Base-by-base conservation (phyloP, 2,329 filamentous ascomycete genomes). In the Fusarium marasasianum region DNA sequence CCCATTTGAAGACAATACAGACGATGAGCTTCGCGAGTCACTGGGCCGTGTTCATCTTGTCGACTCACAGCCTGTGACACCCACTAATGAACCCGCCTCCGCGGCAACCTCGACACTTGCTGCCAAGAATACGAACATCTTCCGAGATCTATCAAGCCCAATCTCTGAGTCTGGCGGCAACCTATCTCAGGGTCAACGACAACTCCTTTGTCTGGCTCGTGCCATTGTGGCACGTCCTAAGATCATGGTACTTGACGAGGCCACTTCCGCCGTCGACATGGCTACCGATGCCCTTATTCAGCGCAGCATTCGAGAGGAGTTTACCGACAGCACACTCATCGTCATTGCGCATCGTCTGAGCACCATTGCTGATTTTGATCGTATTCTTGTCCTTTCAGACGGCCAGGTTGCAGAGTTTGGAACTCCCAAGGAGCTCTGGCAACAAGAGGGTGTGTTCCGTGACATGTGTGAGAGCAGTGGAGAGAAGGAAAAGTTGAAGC, bases 231-330 rank as follows among this genome's bases (percentile, higher is more conserved):
- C 90, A 0, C 87, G 91, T 0, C 92, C 93, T 7, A 92, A 92
- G 79, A 90, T 96, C 76, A 92, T 96, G 89, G 90, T 95, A 4
- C 87, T 95, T 3, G 93, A 96, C 79, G 93, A 95, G 83, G 93
- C 93, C 1, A 96, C 93, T 0, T 92, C 89, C 7, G 92, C 93
- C 0, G 92, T 95, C 6, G 93, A 95, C 80, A 94, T 94, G 91
- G 85, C 87, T 45, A 95, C 93, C 0, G 93, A 95, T 79, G 84
- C 87, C 3, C 86, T 94, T 33, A 95, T 95, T 77, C 93, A 95
- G 83, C 87, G 91, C 11, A 90, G 87, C 57, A 94, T 95, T 75
- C 87, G 92, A 29, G 90, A 92, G 77, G 91, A 94, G 79, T 94
- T 94, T 72, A 89, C 86, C 1, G 89, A 89, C 69, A 89, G 88